These are phyloP conservation scores for Capronia americana DNA, from an alignment of 2,329 filamentous ascomycete genomes.

Conservation along the genomic window DNA sequence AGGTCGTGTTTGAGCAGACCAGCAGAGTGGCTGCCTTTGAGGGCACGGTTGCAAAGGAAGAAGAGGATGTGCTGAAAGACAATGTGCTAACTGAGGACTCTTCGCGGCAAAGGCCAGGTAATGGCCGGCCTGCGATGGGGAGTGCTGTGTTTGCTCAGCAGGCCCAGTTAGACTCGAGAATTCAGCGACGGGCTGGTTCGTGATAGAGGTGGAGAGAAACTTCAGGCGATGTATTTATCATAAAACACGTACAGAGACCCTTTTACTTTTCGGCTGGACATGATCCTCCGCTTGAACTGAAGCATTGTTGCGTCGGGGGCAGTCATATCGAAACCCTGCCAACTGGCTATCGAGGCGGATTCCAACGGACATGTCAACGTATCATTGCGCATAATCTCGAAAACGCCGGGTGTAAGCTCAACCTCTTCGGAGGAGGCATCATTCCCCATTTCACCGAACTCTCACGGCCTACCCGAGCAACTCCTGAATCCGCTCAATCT, in stretches of 20 bases:
- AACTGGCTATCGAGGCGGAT: neutral
- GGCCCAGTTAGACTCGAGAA: constrained; percentile 24
- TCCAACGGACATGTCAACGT: neutral
- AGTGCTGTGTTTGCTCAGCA: constrained; percentile 30
- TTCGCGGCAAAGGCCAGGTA: neutral
- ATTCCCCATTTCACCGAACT: neutral
- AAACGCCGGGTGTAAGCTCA: neutral
- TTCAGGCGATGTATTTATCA: neutral
- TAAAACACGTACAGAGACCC: neutral
- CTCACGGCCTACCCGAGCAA: constrained; percentile 9
- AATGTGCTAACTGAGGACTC: constrained; percentile 8
- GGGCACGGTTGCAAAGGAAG: constrained; percentile 40
- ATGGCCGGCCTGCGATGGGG: constrained; percentile 23
- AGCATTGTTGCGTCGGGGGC: neutral
- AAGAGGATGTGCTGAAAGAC: constrained; percentile 31
- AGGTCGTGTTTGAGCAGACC: constrained; percentile 57
- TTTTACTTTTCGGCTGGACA: neutral
- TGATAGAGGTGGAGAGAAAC: constrained; percentile 3
- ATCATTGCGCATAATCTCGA: neutral
- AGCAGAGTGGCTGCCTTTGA: constrained; percentile 55
- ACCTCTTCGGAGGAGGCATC: neutral
- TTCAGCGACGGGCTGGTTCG: constrained; percentile 14
- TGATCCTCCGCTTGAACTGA: neutral
- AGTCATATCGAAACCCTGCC: neutral
- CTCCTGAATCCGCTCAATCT: constrained; percentile 46